A percentile compares a stretch with the other conserved stretches of the same genome.
These are phyloP conservation scores for Penicillium sp. DNA, from an alignment of 2,329 filamentous ascomycete genomes.

Conservation along the genomic window DNA sequence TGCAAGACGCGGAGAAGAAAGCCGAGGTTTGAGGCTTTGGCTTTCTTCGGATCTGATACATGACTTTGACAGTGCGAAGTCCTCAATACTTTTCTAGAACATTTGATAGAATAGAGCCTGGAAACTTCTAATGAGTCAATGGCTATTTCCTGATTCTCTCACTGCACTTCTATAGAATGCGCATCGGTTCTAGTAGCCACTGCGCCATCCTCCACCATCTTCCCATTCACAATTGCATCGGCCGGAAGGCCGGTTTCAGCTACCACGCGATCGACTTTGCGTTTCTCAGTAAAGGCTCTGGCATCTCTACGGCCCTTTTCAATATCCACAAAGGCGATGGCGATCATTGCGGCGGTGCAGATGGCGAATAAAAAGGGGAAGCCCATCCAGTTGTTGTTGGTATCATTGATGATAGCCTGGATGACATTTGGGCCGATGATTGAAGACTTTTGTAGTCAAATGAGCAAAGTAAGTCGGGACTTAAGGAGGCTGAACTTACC, in stretches of 20 bases:
- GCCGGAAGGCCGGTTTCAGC: constrained; percentile 25
- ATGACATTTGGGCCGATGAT: constrained; percentile 46
- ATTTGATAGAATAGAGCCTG: neutral
- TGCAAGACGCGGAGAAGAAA: constrained; percentile 3
- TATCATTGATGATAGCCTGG: constrained; percentile 44
- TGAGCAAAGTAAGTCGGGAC: neutral
- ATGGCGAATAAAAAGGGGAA: constrained; percentile 45
- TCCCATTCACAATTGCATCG: constrained; percentile 16
- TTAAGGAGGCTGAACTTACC: constrained; percentile 24
- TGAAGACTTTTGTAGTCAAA: constrained; percentile 34
- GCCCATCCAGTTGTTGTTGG: constrained; percentile 45
- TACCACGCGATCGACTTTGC: constrained; percentile 29
- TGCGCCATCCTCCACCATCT: neutral
- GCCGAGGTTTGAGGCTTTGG: constrained; percentile 1
- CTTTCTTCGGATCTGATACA: no score
- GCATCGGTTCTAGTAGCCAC: neutral
- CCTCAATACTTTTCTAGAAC: neutral
- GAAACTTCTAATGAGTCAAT: neutral
- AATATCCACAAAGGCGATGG: constrained; percentile 41
- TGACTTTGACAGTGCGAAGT: neutral
- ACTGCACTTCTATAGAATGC: neutral
- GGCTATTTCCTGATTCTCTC: neutral
- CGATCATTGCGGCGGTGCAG: constrained; percentile 37
- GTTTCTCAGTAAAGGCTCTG: constrained; percentile 36
- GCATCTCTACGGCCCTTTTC: constrained; percentile 43